These are phyloP conservation scores for Blumeria graminis DNA, from an alignment of 2,329 filamentous ascomycete species.

Conservation along the genomic window DNA sequence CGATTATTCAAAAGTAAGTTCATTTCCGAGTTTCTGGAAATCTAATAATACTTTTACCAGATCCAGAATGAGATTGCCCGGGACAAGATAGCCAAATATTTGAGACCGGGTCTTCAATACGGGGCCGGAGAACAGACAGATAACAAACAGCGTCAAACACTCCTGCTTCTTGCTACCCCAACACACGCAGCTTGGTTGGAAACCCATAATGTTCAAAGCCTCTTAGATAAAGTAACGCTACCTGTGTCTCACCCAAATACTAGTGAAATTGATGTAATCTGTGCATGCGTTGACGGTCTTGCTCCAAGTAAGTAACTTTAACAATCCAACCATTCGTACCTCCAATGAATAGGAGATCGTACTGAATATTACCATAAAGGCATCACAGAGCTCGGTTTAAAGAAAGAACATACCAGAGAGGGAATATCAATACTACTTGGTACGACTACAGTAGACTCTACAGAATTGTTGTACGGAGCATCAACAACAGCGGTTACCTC, in stretches of 20 bases:
- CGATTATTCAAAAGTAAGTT: too few relatives aligned
- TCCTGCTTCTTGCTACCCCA: slow-evolving; percentile 16
- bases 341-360: too few relatives aligned
- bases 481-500: neutral
- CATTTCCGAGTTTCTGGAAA: too few relatives aligned
- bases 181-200: slow-evolving; percentile 13
- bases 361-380: too few relatives aligned
- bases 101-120: neutral
- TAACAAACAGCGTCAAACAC: slow-evolving; percentile 2
- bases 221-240: slow-evolving; percentile 6
- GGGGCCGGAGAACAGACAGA: neutral
- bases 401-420: slow-evolving; percentile 2
- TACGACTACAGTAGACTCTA: slow-evolving; percentile 18
- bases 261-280: slow-evolving; percentile 22
- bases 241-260: neutral
- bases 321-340: too few relatives aligned
- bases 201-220: slow-evolving; percentile 9
- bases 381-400: too few relatives aligned
- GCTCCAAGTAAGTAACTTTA: slow-evolving; percentile 10
- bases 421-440: slow-evolving; percentile 31
- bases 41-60: too few relatives aligned
- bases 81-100: neutral
- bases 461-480: slow-evolving; percentile 20
- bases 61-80: neutral
- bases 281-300: slow-evolving; percentile 32